These are phyloP conservation scores for Polyplosphaeria fusca DNA, from an alignment of 495 filamentous ascomycete species.

Conservation along the genomic window DNA sequence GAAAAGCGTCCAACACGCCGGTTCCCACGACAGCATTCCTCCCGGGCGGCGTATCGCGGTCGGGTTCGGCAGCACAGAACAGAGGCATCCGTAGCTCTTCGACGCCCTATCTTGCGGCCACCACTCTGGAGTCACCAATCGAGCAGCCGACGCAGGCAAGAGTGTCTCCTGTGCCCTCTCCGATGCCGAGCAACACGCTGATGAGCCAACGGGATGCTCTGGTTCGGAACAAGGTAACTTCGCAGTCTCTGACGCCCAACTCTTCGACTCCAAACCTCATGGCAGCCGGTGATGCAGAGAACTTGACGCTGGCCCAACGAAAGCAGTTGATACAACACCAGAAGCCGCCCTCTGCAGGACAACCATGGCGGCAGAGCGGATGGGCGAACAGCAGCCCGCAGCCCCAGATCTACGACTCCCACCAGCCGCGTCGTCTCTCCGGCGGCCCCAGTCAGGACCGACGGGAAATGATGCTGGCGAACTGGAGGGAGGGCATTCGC, in stretches of 20 bases:
- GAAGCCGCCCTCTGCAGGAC: conserved; percentile 22
- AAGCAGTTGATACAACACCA: conserved; percentile 50
- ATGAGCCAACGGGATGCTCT: conserved; percentile 61
- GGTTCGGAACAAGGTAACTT: conserved; percentile 51
- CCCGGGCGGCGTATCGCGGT: conserved; percentile 15
- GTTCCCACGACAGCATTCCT: conserved; percentile 10
- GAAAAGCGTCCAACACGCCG: conserved; percentile 14
- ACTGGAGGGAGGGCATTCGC: conserved; percentile 70
- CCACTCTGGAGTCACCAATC: conserved; percentile 29
- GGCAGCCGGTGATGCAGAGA: conserved; percentile 50
- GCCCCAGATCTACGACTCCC: conserved; percentile 50
- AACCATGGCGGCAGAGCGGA: conserved; percentile 28
- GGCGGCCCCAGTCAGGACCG: conserved; percentile 43
- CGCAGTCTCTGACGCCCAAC: conserved; percentile 33
- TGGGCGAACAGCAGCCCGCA: conserved; percentile 10
- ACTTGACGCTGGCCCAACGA: conserved; percentile 72
- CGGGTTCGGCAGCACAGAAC: conserved; percentile 7
- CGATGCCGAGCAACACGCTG: conserved; percentile 47
- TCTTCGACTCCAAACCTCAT: background rate
- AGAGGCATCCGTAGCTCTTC: conserved; percentile 43
- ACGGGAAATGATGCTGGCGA: conserved; percentile 63
- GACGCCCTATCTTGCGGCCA: conserved; percentile 43
- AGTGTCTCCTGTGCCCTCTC: conserved; percentile 27
- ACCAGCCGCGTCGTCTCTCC: conserved; percentile 54
- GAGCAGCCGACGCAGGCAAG: conserved; percentile 45